Evolutionary conservation across 2,329 filamentous ascomycete species (phyloP), one percentile per base, ranked within the genome.

Genomic region (Aurifilum marmelostoma): DNA sequence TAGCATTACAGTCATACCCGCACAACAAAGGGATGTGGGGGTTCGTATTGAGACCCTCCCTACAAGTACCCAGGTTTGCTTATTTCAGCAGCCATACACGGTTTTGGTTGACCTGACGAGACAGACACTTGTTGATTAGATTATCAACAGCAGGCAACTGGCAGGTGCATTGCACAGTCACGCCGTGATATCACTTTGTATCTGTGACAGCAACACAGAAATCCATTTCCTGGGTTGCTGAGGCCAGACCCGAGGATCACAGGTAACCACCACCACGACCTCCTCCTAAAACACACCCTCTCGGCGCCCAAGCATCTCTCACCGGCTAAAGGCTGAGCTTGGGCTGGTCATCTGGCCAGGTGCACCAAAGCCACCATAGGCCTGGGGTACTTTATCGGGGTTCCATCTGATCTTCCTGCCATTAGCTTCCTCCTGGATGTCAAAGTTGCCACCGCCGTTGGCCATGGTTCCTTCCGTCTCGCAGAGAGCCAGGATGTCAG

Each of bases 401-500:
- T 80, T 79, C 80, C 86, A 89, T 21, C 86, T 83, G 65, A 91
- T 84, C 8, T 74, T 76, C 68, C 79, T 79, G n/a, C 78, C 80
- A 37, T 75, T 72, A 0, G 75, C 82, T 63, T 88, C 86, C 52
- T 85, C 83, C 71, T 85, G 87, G 72, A 92, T 85, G 43, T 92
- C 89, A 76, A 99, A 97, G 34, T 87, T 91, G n/a, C 96, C 96
- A 59, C 95, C 95, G 60, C 96, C 96, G 75, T 98, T 98, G 69
- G 90, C 88, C 2, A 83, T 77, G 75, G 91, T 97, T 68, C 96
- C 96, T 77, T 97, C 93, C 0, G 95, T 97, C 75, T 98, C 95
- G 78, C 92, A 96, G 69, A 97, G 91, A 68, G 92, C 89, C 52
- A 95, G 84, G 74, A 98, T 85, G 75, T 97, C 94, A 34, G 85